These are phyloP conservation scores for Aspergillus pseudoviridinutans DNA, from an alignment of 2,329 filamentous ascomycete genomes.

Conservation along the genomic window DNA sequence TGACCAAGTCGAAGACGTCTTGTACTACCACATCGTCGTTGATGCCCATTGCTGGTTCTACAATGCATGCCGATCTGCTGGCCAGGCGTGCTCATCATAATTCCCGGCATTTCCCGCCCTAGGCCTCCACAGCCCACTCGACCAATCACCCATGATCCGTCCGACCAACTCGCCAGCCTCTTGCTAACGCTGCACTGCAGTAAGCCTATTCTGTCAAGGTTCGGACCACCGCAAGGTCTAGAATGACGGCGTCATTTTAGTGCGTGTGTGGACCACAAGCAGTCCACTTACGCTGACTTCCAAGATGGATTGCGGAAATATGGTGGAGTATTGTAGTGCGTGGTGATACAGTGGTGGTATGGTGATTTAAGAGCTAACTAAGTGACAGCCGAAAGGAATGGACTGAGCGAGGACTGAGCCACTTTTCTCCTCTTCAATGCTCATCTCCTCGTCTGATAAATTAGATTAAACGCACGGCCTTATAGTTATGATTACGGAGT, in stretches of 20 bases:
- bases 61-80: neutral
- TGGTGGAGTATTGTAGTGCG: slow-evolving; percentile 15
- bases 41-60: neutral
- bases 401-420: neutral
- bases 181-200: slow-evolving; percentile 1
- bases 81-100: neutral
- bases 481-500: neutral
- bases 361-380: neutral
- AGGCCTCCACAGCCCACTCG: neutral
- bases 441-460: neutral
- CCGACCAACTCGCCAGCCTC: slow-evolving; percentile 8
- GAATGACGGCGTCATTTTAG: slow-evolving; percentile 21
- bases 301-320: slow-evolving; percentile 11
- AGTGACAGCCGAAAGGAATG: neutral
- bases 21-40: neutral
- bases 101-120: neutral
- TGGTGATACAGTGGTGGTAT: slow-evolving; percentile 6
- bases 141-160: neutral
- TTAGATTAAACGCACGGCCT: neutral
- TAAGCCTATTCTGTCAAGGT: slow-evolving; percentile 14
- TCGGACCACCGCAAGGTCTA: slow-evolving; percentile 22
- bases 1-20: neutral
- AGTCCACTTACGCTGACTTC: neutral
- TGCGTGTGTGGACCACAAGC: slow-evolving; percentile 5
- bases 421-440: too few relatives aligned